Evolutionary conservation across 306 rosid species (phyloP).

Genomic region (Cercis canadensis): DNA sequence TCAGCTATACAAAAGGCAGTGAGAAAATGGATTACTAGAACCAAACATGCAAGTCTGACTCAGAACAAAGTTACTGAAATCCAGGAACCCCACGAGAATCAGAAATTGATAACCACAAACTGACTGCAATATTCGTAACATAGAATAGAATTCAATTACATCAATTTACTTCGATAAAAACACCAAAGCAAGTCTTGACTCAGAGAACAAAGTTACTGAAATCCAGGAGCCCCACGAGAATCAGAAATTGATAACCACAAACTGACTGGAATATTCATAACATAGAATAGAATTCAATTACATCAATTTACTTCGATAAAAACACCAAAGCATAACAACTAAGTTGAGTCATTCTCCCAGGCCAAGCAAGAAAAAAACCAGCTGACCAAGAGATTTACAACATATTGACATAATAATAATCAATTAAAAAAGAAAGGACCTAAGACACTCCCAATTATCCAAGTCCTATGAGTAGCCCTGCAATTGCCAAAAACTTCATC

Average conservation of each 20-base stretch:
- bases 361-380: constrained; percentile 64
- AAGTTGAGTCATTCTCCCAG: constrained; percentile 37
- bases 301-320: constrained; percentile 16
- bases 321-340: constrained; percentile 27
- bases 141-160: constrained; percentile 39
- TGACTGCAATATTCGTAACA: constrained; percentile 8
- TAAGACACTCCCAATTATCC: constrained; percentile 1
- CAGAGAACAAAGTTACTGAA: not conserved
- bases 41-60: too few relatives aligned
- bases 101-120: not conserved
- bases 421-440: constrained; percentile 23
- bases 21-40: too few relatives aligned
- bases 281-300: constrained; percentile 35
- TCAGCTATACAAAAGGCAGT: too few relatives aligned
- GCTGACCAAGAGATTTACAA: constrained; percentile 62
- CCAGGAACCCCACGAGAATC: not conserved
- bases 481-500: constrained; percentile 80
- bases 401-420: constrained; percentile 42
- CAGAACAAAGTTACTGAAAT: not conserved
- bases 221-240: not conserved
- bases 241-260: not conserved
- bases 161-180: constrained; percentile 6
- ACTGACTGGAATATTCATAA: constrained; percentile 7
- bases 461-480: constrained; percentile 50
- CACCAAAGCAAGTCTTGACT: too few relatives aligned